Base-by-base conservation (phyloP, 2,329 filamentous ascomycete genomes). In the Fusarium continuum region DNA sequence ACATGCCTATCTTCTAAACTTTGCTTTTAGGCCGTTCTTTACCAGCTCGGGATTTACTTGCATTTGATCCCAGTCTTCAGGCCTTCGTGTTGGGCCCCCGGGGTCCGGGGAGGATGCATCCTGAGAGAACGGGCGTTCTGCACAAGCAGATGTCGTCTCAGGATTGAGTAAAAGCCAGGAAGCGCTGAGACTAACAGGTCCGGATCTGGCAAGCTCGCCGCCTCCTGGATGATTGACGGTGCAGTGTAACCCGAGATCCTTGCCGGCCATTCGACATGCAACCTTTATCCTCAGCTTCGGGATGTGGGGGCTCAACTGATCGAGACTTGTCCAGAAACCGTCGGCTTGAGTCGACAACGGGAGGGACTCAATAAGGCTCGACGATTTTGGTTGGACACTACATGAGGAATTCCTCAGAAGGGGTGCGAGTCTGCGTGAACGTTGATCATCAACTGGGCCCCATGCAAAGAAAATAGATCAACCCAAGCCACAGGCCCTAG, bases 41-140 rank as follows among this genome's bases (percentile, higher is more conserved):
- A 61, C 68, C 60, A 57, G 46, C 60, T 67, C 60, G 20, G 58
- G 67, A 61, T 51, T 44, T 16, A 26, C 49, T 44, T 70, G 65
- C 67, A 69, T 70, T 53, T 44, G 28, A 59, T 61, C 68, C 67
- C 38, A 55, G 59, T 56, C 49, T 55, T 54, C 40, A 26, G 49
- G 32, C 25, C 39, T 48, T 50, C 22, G 16, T 54, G 32, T 54
- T 19, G 51, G 61, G 25, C 34, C 51, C 38, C 31, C 19, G 34
- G 38, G 61, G 51, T 57, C 51, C 31, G 17, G 28, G 31, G 44
- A 54, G 34, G 25, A 50, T 62, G 63, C 54, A 62, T 56, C 31
- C 49, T 51, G 35, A 58, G 41, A 51, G 43, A 16, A 31, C 29
- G 47, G 38, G 35, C 36, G 32, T 41, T 54, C 43, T 50, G 40